Percentiles rank a stretch among this genome's conserved stretches.
Evolutionary conservation across 2,329 filamentous ascomycete species (phyloP).

Genomic region (Rosellinia necatrix): DNA sequence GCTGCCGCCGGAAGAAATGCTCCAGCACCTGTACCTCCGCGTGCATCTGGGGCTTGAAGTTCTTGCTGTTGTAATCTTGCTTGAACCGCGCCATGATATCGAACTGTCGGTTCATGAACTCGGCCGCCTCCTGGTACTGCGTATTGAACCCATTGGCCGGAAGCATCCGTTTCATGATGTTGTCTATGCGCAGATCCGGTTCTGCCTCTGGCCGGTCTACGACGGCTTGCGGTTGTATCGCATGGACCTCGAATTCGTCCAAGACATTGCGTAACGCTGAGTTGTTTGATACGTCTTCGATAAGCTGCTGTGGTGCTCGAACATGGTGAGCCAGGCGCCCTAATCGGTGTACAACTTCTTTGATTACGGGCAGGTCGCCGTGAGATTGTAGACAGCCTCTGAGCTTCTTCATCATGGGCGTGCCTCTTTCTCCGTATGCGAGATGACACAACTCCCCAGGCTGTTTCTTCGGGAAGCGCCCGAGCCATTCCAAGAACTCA

Average conservation of each 20-base stretch:
- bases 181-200: constrained; percentile 34
- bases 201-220: constrained; percentile 19
- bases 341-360: constrained; percentile 46
- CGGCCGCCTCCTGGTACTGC: constrained; percentile 25
- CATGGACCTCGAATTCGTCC: constrained; percentile 34
- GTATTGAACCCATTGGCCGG: constrained; percentile 17
- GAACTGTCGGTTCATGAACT: constrained; percentile 37
- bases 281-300: constrained; percentile 42
- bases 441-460: constrained; percentile 21
- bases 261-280: constrained; percentile 41
- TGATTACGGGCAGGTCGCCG: constrained; percentile 26
- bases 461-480: background rate
- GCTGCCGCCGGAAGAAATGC: constrained; percentile 44
- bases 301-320: constrained; percentile 45
- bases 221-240: background rate
- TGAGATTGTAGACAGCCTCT: background rate
- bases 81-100: constrained; percentile 34
- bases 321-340: constrained; percentile 52
- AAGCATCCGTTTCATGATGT: constrained; percentile 43
- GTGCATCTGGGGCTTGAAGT: constrained; percentile 44
- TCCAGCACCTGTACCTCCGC: constrained; percentile 55
- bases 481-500: constrained; percentile 24
- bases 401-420: constrained; percentile 17
- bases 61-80: constrained; percentile 33
- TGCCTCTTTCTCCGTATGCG: constrained; percentile 26